A percentile compares a stretch with the other conserved stretches of the same genome.
These are phyloP conservation scores for Pinguiococcus pyrenoidosus DNA, from an alignment of 108 stramenopile species.

Conservation along the genomic window DNA sequence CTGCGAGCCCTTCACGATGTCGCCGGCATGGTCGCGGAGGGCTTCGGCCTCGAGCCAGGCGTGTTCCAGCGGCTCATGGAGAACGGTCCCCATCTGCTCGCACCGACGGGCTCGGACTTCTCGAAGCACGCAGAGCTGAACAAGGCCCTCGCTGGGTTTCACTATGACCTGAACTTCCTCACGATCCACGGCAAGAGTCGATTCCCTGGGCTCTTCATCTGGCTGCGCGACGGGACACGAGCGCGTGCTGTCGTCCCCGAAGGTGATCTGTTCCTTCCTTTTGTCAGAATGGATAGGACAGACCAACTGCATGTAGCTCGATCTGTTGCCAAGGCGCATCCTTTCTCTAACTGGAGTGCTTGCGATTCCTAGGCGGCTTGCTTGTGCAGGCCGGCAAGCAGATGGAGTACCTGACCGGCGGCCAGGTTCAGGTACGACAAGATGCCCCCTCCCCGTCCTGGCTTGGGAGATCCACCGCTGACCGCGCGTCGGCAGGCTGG, in stretches of 20 bases:
- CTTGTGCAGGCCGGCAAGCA: constrained; percentile 47
- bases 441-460: too few relatives aligned
- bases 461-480: too few relatives aligned
- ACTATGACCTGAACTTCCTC: constrained; percentile 43
- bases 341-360: too few relatives aligned
- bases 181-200: constrained; percentile 41
- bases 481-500: too few relatives aligned
- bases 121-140: constrained; percentile 7
- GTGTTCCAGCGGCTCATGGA: constrained; percentile 30
- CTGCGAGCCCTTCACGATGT: constrained; percentile 1
- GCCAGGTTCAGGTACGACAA: constrained; percentile 34
- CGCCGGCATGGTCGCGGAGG: constrained; percentile 30
- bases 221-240: too few relatives aligned
- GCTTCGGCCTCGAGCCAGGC: constrained; percentile 23
- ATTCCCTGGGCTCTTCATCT: constrained; percentile 39
- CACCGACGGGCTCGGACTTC: constrained; percentile 38
- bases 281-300: too few relatives aligned
- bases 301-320: too few relatives aligned
- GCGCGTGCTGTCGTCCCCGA: too few relatives aligned
- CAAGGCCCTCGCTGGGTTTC: constrained; percentile 39
- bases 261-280: too few relatives aligned
- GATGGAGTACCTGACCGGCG: constrained; percentile 36
- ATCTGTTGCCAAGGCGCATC: too few relatives aligned
- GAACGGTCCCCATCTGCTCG: constrained; percentile 39
- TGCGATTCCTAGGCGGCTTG: too few relatives aligned